These are phyloP conservation scores for Quaeritorhiza haematococci DNA, from an alignment of 371 early-diverging fungal genomes.

Conservation along the genomic window DNA sequence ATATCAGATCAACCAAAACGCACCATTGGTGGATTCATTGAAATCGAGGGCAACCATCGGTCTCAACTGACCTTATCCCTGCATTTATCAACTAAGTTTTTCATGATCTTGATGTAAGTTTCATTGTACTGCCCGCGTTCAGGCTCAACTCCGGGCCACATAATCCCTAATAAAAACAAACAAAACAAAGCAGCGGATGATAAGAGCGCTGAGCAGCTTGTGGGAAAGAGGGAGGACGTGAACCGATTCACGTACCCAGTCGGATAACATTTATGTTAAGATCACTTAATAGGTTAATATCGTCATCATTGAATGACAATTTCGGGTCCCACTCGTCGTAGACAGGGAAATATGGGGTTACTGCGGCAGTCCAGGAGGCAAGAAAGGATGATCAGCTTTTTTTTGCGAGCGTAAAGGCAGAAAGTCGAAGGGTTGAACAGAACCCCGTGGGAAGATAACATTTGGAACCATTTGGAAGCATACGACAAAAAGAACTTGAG, in stretches of 20 bases:
- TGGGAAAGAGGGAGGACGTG: background rate
- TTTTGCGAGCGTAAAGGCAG: too few species aligned
- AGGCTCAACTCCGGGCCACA: conserved; percentile 60
- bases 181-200: background rate
- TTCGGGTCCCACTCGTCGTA: background rate
- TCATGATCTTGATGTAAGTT: conserved; percentile 43
- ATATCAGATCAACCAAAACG: background rate
- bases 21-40: background rate
- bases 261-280: conserved; percentile 46
- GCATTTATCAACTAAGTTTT: conserved; percentile 36
- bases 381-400: too few species aligned
- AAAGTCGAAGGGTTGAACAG: too few species aligned
- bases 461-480: too few species aligned
- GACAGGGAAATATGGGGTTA: too few species aligned
- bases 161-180: conserved; percentile 18
- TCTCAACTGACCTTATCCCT: conserved; percentile 28
- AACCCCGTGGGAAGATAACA: too few species aligned
- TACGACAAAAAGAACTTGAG: too few species aligned
- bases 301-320: conserved; percentile 43
- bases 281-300: conserved; percentile 38
- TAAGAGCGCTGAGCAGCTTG: background rate
- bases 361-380: too few species aligned
- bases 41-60: background rate
- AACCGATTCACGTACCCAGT: conserved; percentile 32
- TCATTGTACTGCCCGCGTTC: conserved; percentile 47